Percentiles rank a stretch among this genome's conserved stretches.
Conservation (phyloP, 768 basidiomycete species). For the Boletus sensibilis region DNA sequence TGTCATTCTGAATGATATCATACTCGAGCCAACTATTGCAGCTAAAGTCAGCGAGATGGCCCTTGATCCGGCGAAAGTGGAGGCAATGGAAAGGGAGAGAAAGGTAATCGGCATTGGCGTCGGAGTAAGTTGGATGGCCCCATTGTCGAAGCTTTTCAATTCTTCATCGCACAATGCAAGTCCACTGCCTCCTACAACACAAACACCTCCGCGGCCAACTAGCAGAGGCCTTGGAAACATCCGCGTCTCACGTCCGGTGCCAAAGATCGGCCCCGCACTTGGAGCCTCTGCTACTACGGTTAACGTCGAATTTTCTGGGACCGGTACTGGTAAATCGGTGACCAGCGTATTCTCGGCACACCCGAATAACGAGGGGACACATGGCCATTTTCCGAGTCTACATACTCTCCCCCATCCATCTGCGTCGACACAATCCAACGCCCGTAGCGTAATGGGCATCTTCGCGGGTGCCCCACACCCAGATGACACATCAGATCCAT, state of each 20-base stretch:
- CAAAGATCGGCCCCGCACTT: constrained; percentile 81
- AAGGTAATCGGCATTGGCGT: constrained; percentile 33
- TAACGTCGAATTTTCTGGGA: constrained; percentile 91
- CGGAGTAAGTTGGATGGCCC: constrained; percentile 74
- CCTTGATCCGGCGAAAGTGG: constrained; percentile 56
- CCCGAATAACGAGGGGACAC: constrained; percentile 19
- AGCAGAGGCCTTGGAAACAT: constrained; percentile 24
- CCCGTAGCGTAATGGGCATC: constrained; percentile 69
- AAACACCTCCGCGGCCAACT: constrained; percentile 29
- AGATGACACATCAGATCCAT: constrained; percentile 53
- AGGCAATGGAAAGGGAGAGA: constrained; percentile 37
- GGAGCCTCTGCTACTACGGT: constrained; percentile 90
- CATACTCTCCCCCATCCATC: constrained; percentile 14
- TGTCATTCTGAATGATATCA: constrained; percentile 81
- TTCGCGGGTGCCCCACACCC: constrained; percentile 82
- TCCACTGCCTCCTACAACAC: constrained; percentile 9
- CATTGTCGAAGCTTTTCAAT: constrained; percentile 78
- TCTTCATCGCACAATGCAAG: constrained; percentile 31
- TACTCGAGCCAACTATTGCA: constrained; percentile 83
- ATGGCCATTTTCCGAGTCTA: constrained; percentile 9
- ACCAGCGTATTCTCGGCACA: constrained; percentile 41
- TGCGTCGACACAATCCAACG: constrained; percentile 15
- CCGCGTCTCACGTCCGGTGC: constrained; percentile 51
- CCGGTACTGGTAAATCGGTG: constrained; percentile 57
- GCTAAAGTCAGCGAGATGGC: constrained; percentile 67